phyloP scores from a whole-genome alignment of 75 land plant genomes.

The Pinus taeda region DNA sequence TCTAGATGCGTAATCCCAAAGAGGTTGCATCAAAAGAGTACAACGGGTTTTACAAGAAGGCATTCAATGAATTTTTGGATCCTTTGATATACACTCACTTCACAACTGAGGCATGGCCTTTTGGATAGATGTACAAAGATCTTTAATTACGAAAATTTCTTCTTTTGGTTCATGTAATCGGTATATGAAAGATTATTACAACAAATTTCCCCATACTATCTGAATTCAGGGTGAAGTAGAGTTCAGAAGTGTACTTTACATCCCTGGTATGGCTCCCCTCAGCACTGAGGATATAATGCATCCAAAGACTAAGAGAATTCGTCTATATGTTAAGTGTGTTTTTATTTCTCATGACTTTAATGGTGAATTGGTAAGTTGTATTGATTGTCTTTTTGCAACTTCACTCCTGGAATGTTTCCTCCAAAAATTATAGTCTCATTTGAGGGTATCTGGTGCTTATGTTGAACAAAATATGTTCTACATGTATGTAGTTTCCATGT shows the following conservation, averaged over 20 bases:
- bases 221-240: constrained; percentile 92
- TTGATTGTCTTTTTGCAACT: not conserved
- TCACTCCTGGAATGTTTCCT: not conserved
- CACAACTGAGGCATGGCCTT: constrained; percentile 76
- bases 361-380: constrained; percentile 84
- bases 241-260: constrained; percentile 84
- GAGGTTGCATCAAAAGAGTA: constrained; percentile 84
- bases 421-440: not conserved
- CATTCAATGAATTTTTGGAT: constrained; percentile 90
- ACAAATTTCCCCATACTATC: not conserved
- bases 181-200: not conserved
- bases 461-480: constrained; percentile 3
- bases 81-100: constrained; percentile 87
- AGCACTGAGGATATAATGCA: constrained; percentile 78
- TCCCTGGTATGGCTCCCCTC: constrained; percentile 98
- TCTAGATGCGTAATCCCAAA: constrained; percentile 78
- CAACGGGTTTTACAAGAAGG: constrained; percentile 81
- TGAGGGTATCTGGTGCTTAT: not conserved
- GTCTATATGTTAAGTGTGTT: constrained; percentile 92
- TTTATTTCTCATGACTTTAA: constrained; percentile 98
- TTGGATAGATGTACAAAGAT: not conserved
- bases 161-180: not conserved
- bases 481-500: constrained; percentile 71
- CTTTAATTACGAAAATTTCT: not conserved
- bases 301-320: constrained; percentile 86